Base-by-base conservation (phyloP, 179 eudicot genomes). In the Heliamphora ciliata region DNA sequence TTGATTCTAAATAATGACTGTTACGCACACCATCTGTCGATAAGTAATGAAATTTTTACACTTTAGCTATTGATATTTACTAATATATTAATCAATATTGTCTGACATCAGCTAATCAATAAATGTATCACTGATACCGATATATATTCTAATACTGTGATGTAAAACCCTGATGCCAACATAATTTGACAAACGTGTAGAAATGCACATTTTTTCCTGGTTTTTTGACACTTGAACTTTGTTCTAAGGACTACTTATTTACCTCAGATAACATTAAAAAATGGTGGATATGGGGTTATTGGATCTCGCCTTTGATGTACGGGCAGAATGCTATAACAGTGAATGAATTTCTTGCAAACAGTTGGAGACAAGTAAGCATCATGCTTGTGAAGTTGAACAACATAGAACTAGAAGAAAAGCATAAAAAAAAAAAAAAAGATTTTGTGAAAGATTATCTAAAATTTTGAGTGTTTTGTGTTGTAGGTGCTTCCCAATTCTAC, bases 241-340 rank as follows among this genome's bases (percentile, higher is more conserved):
- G 59, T n/a, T 63, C 1, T 71, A 5, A 59, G 58, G 61, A 51
- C 46, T 52, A 44, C 64, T 64, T 63, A 31, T 2, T 74, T 55
- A 18, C 48, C n/a, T 17, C 82, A 89, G 91, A 79, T 21, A 73
- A 86, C 51, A 84, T 89, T 44, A 84, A 81, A 74, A 40, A 64
- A 2, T 89, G 91, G 91, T 87, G 89, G 91, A 72, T 85, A 76
- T 89, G 89, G 89, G 87, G 89, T 4, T 89, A 89, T 77, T 89
- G 91, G 91, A 13, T 74, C 44, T 89, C 91, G 2, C 91, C 88
- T 40, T 7, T 89, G 78, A 89, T 84, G 89, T 89, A 87, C 79
- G 87, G 79, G 6, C 85, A 81, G 72, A 87, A 87, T 44, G 90
- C 87, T 4, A 81, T 89, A 17, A 79, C 82, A 1, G 87, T 77